Evolutionary conservation across 768 basidiomycete species (phyloP).

Genomic region (Hypsizygus marmoreus): DNA sequence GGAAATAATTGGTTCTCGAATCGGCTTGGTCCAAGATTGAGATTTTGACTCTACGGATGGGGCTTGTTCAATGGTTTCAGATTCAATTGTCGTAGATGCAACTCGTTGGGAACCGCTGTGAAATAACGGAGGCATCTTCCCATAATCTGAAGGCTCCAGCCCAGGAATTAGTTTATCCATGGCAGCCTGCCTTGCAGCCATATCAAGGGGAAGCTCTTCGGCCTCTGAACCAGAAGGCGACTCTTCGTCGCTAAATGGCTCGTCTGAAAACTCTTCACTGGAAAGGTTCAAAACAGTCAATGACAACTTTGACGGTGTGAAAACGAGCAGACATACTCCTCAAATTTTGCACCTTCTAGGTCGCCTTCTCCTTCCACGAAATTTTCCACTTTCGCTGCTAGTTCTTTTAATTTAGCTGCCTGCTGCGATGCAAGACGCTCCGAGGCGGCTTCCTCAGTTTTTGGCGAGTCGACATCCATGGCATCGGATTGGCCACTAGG

Average conservation of each 20-base stretch:
- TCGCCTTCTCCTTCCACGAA: conserved; percentile 93
- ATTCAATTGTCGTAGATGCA: conserved; percentile 44
- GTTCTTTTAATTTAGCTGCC: conserved; percentile 65
- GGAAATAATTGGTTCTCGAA: conserved; percentile 78
- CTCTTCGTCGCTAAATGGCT: conserved; percentile 58
- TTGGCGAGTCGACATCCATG: conserved; percentile 52
- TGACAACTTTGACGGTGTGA: no score
- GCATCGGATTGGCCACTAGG: conserved; percentile 21
- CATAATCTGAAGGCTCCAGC: conserved; percentile 84
- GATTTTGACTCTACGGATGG: conserved; percentile 12
- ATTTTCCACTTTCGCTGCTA: conserved; percentile 84
- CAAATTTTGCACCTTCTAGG: conserved; percentile 85
- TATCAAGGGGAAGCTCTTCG: conserved; percentile 32
- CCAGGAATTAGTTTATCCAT: conserved; percentile 84
- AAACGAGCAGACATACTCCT: conserved; percentile 60
- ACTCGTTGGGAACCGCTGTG: conserved; percentile 71
- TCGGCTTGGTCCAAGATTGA: conserved; percentile 38
- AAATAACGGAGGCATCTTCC: conserved; percentile 77
- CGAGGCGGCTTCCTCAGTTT: conserved; percentile 35
- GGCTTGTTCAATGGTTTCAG: conserved; percentile 36
- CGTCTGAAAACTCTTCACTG: conserved; percentile 74
- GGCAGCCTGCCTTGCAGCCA: conserved; percentile 54
- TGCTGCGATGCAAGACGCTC: conserved; percentile 63
- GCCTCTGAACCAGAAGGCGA: conserved; percentile 47
- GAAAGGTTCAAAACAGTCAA: no score